Percentiles rank a stretch among this genome's conserved stretches.
Evolutionary conservation across 2,329 filamentous ascomycete genomes (phyloP).

Genomic region (Uncinocarpus reesii): DNA sequence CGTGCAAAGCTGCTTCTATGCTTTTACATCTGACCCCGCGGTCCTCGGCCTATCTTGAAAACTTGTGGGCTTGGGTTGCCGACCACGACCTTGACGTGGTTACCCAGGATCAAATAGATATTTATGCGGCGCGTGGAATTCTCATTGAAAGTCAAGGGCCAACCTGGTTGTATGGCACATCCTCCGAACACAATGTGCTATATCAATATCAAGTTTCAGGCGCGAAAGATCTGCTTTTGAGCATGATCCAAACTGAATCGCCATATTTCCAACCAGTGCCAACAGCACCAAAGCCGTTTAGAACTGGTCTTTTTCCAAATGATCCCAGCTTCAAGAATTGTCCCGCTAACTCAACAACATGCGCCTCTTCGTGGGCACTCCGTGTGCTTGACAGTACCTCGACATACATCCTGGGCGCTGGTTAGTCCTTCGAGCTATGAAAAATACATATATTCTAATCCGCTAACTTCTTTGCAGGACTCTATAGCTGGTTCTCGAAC

Average conservation of each 20-base stretch:
- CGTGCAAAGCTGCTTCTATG: slow-evolving; percentile 34
- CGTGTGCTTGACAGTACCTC: neutral
- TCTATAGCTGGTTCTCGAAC: slow-evolving; percentile 7
- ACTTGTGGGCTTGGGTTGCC: slow-evolving; percentile 22
- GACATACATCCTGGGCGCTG: neutral
- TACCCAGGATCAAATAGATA: slow-evolving; percentile 8
- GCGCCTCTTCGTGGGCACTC: slow-evolving; percentile 2
- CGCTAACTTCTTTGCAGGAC: neutral
- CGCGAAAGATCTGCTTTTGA: slow-evolving; percentile 52
- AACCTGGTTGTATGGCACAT: slow-evolving; percentile 55
- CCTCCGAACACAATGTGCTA: slow-evolving; percentile 55
- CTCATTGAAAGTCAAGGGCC: slow-evolving; percentile 22
- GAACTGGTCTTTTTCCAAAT: neutral
- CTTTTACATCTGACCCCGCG: slow-evolving; percentile 54
- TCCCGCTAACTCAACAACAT: neutral
- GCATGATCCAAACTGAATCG: slow-evolving; percentile 58
- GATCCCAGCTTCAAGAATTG: slow-evolving; percentile 8
- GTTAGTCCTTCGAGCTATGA: too few species aligned
- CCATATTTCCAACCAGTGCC: slow-evolving; percentile 62
- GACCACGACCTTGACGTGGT: slow-evolving; percentile 9
- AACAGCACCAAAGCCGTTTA: slow-evolving; percentile 49
- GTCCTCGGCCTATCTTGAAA: slow-evolving; percentile 31
- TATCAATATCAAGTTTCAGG: slow-evolving; percentile 59
- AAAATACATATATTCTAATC: neutral
- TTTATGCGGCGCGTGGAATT: slow-evolving; percentile 12